Evolutionary conservation across 352 stramenopile genomes (phyloP).

Genomic region (Peronospora belbahrii): DNA sequence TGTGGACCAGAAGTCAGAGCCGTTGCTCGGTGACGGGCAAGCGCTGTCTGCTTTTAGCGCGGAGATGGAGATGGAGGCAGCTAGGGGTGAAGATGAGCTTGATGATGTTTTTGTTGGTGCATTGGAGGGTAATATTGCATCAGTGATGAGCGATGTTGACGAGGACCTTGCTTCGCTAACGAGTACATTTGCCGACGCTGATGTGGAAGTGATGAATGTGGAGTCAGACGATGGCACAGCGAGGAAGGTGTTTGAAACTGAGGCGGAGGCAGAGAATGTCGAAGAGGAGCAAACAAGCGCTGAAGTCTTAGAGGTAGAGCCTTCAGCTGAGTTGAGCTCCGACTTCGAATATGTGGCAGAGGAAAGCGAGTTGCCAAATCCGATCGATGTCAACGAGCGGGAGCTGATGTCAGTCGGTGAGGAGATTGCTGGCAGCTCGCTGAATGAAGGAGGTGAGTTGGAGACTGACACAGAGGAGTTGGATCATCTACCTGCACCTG

Average conservation of each 20-base stretch:
- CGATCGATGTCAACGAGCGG: not conserved
- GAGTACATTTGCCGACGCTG: not conserved
- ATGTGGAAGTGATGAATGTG: not conserved
- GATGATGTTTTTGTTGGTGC: not conserved
- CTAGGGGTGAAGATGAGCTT: not conserved
- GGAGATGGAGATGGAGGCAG: not conserved
- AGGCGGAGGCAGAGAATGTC: not conserved
- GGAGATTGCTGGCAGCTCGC: not conserved
- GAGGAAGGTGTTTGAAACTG: not conserved
- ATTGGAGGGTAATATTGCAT: not conserved
- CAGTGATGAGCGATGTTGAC: not conserved
- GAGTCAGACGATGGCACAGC: not conserved
- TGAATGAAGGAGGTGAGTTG: not conserved
- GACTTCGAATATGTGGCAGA: not conserved
- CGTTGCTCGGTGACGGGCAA: not conserved
- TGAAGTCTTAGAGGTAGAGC: constrained; percentile 7
- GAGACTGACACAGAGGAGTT: not conserved
- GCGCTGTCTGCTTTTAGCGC: not conserved
- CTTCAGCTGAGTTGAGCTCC: not conserved
- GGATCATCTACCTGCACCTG: not conserved
- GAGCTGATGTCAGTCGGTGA: not conserved
- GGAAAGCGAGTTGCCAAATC: not conserved
- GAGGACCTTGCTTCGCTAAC: not conserved
- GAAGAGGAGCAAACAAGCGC: not conserved
- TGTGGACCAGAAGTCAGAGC: constrained; percentile 1